Conservation (phyloP, 768 basidiomycete genomes). For the Serendipita sp. region DNA sequence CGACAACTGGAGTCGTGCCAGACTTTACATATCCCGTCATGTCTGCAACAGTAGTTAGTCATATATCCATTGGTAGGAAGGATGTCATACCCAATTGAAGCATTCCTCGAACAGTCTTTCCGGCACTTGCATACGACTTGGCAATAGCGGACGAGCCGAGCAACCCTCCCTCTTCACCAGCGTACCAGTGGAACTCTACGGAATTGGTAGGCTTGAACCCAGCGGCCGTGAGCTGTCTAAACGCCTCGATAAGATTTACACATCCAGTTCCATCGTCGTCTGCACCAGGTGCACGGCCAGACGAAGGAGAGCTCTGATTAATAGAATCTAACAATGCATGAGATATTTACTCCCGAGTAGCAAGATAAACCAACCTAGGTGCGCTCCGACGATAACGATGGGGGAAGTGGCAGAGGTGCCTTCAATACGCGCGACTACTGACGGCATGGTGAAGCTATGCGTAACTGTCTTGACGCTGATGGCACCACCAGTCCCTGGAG, state of each 20-base stretch:
- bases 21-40: constrained; percentile 27
- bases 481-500: not conserved
- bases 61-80: not conserved
- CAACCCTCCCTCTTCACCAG: constrained; percentile 69
- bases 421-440: constrained; percentile 18
- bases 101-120: constrained; percentile 33
- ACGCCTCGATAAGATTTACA: constrained; percentile 67
- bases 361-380: constrained; percentile 6
- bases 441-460: constrained; percentile 13
- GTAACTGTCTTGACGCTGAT: constrained; percentile 16
- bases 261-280: constrained; percentile 51
- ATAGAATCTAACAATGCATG: not conserved
- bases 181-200: constrained; percentile 75
- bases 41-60: constrained; percentile 5
- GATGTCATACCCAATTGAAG: constrained; percentile 27
- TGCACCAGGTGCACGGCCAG: constrained; percentile 28
- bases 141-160: constrained; percentile 60
- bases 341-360: not conserved
- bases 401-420: constrained; percentile 6
- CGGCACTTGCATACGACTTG: constrained; percentile 29
- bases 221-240: constrained; percentile 49
- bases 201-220: constrained; percentile 49
- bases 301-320: not conserved
- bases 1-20: constrained; percentile 25
- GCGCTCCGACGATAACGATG: constrained; percentile 12